These are phyloP conservation scores for Fusarium sulawesiense DNA, from an alignment of 2,329 filamentous ascomycete genomes.

Conservation along the genomic window DNA sequence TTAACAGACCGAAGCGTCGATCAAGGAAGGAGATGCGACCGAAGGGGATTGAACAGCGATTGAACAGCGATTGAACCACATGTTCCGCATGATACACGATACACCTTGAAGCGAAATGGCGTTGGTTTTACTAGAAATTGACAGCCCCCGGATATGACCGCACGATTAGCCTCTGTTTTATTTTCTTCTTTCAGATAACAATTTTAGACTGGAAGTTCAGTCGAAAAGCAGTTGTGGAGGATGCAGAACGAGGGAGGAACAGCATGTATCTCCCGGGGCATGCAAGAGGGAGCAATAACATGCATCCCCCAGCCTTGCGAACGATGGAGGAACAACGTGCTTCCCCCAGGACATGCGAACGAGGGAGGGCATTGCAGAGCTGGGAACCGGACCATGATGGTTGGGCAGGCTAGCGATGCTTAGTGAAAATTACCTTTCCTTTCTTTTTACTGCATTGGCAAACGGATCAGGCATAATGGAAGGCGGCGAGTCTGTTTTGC, in stretches of 20 bases:
- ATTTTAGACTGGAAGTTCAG: not conserved
- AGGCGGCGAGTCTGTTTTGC: slow-evolving; percentile 36
- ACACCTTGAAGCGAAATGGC: not conserved
- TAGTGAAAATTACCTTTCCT: slow-evolving; percentile 34
- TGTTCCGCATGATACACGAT: not conserved
- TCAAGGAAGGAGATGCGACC: too few relatives aligned
- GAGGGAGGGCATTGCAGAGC: not conserved
- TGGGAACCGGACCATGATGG: slow-evolving; percentile 25
- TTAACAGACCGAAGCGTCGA: too few relatives aligned
- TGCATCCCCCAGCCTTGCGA: too few relatives aligned
- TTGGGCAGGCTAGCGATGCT: slow-evolving; percentile 42
- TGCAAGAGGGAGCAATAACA: not conserved
- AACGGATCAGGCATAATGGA: slow-evolving; percentile 22
- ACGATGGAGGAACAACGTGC: too few relatives aligned
- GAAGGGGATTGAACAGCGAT: too few relatives aligned
- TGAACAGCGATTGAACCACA: not conserved
- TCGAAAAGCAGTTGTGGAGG: not conserved
- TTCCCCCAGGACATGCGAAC: too few relatives aligned
- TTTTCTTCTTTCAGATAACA: not conserved
- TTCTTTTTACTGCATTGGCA: slow-evolving; percentile 34
- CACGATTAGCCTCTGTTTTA: slow-evolving; percentile 1
- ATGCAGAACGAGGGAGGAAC: slow-evolving; percentile 6
- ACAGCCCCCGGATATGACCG: slow-evolving; percentile 12
- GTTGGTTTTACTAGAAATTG: slow-evolving; percentile 14
- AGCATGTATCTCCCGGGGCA: slow-evolving; percentile 22